Percentiles rank a stretch among this genome's conserved stretches.
Conservation (phyloP, 495 filamentous ascomycete genomes). For the Penicillium arizonense region DNA sequence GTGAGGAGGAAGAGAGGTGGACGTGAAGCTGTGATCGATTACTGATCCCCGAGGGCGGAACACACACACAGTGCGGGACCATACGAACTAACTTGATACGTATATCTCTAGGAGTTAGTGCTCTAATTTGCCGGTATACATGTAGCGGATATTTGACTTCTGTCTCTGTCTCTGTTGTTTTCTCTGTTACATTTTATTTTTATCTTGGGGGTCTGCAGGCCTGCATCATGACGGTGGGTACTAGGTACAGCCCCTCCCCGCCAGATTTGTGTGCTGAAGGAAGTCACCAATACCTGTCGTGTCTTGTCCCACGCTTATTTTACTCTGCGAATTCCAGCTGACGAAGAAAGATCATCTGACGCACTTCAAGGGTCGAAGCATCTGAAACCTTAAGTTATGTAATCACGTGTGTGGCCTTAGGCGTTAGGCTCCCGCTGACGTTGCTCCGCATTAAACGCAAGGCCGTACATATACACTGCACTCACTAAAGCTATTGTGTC, state of each 20-base stretch:
- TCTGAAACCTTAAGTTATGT: neutral
- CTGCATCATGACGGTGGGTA: neutral
- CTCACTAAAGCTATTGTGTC: too few relatives aligned
- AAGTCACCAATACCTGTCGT: neutral
- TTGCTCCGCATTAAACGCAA: slow-evolving; percentile 30
- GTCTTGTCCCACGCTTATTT: slow-evolving; percentile 3
- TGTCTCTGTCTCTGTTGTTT: neutral
- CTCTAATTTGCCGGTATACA: too few relatives aligned
- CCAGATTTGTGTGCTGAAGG: neutral
- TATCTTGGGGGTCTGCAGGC: neutral
- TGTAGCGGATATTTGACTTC: neutral
- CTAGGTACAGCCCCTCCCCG: slow-evolving; percentile 4
- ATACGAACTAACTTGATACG: too few relatives aligned
- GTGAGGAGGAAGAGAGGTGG: slow-evolving; percentile 1
- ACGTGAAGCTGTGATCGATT: slow-evolving; percentile 7
- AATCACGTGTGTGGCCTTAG: neutral
- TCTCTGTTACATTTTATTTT: neutral
- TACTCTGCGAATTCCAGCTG: neutral
- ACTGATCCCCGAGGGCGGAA: slow-evolving; percentile 11
- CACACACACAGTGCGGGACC: neutral
- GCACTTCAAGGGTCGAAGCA: neutral
- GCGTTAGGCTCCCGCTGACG: slow-evolving; percentile 4
- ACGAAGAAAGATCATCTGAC: slow-evolving; percentile 1
- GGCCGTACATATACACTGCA: too few relatives aligned
- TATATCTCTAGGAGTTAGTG: too few relatives aligned